Conservation (phyloP, 2,329 filamentous ascomycete species). For the Ophiostoma perfectum region DNA sequence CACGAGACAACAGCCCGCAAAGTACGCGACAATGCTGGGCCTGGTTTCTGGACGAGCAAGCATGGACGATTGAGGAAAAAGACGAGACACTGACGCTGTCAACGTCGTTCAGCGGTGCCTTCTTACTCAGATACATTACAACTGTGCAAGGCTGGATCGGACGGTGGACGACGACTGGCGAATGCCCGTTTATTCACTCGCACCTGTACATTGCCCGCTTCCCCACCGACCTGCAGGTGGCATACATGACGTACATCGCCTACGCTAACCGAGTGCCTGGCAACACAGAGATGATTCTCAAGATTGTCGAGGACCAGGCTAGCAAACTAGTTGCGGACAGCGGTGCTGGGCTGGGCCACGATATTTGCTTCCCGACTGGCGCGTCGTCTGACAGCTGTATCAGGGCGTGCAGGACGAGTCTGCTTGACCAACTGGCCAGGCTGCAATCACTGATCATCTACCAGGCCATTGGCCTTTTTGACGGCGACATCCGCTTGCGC, state of each 20-base stretch:
- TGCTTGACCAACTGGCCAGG: constrained; percentile 36
- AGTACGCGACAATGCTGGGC: not conserved
- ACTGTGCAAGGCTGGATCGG: not conserved
- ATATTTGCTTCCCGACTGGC: not conserved
- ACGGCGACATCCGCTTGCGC: constrained; percentile 43
- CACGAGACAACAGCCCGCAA: not conserved
- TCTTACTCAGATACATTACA: not conserved
- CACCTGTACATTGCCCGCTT: not conserved
- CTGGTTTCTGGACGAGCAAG: not conserved
- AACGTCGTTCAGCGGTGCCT: not conserved
- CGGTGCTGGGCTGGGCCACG: not conserved
- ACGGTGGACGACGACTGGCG: not conserved
- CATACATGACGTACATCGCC: not conserved
- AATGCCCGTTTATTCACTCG: not conserved
- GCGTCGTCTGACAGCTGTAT: too few species aligned
- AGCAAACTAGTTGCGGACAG: not conserved
- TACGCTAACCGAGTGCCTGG: not conserved
- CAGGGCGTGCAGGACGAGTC: not conserved
- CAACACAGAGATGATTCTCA: not conserved
- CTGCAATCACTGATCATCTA: constrained; percentile 47
- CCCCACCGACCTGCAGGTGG: not conserved
- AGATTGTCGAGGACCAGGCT: not conserved
- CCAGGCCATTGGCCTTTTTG: constrained; percentile 46
- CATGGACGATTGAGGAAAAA: not conserved
- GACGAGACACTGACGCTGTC: not conserved